Conservation (phyloP, 2,329 filamentous ascomycete genomes). For the Lasiodiplodia hormozganensis region DNA sequence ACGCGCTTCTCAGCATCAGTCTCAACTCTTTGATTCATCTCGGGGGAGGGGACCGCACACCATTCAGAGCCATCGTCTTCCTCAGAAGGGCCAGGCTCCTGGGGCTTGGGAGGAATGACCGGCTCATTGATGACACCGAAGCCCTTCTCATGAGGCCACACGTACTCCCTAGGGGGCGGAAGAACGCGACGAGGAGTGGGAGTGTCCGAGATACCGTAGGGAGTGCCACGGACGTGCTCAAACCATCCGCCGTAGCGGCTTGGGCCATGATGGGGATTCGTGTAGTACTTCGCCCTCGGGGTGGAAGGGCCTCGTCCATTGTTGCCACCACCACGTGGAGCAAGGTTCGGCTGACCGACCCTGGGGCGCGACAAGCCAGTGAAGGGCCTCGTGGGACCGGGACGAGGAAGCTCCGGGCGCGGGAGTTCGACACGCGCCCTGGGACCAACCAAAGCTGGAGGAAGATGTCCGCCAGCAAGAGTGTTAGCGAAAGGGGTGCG, state of each 20-base stretch:
- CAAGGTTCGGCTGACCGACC: background rate
- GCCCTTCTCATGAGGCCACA: background rate
- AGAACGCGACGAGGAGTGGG: background rate
- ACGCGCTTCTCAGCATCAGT: background rate
- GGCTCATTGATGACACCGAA: no score
- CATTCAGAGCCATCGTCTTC: background rate
- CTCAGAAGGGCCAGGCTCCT: background rate
- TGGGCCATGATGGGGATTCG: background rate
- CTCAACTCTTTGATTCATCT: background rate
- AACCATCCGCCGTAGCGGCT: background rate
- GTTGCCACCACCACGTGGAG: background rate
- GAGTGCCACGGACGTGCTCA: background rate
- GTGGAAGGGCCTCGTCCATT: background rate
- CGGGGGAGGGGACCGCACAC: background rate
- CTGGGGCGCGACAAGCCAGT: no score
- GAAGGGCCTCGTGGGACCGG: no score
- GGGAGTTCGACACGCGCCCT: no score
- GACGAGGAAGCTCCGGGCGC: no score
- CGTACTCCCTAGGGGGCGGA: background rate
- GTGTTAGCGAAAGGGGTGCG: no score
- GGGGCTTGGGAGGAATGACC: no score
- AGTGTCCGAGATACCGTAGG: background rate
- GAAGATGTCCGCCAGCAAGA: no score
- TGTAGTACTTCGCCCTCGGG: background rate
- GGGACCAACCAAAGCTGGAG: no score